phyloP scores from a whole-genome alignment of 331 rosid genomes.

The Prunus yedoensis region DNA sequence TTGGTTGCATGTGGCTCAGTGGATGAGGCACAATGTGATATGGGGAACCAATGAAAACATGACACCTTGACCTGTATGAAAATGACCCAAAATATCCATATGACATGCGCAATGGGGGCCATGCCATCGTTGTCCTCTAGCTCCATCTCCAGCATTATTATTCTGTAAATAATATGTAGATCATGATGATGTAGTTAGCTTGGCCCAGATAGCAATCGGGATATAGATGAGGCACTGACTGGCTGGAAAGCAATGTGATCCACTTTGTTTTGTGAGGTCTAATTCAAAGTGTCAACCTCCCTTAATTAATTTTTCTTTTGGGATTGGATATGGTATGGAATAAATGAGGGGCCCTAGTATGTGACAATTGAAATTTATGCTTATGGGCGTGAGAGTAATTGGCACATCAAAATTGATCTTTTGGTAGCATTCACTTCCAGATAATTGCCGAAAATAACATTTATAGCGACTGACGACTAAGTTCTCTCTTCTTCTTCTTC shows the following conservation, averaged over 20 bases:
- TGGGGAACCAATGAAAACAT: background rate
- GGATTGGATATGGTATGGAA: background rate
- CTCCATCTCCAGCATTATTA: background rate
- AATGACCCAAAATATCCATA: slow-evolving; percentile 10
- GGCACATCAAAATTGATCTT: background rate
- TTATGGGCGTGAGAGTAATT: slow-evolving; percentile 1
- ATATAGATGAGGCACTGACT: slow-evolving; percentile 1
- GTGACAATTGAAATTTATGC: background rate
- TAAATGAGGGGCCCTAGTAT: background rate
- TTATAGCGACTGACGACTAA: background rate
- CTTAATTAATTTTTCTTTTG: background rate
- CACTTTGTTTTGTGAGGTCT: background rate
- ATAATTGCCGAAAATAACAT: background rate
- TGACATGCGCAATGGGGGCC: background rate
- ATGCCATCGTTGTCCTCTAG: background rate
- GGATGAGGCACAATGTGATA: background rate
- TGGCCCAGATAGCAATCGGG: background rate
- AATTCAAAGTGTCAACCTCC: background rate
- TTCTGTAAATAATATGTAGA: background rate
- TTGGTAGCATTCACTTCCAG: background rate
- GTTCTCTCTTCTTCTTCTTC: background rate
- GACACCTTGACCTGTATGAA: background rate
- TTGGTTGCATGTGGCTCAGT: background rate
- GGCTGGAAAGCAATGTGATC: slow-evolving; percentile 8
- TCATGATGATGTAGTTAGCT: background rate